Percentiles rank a stretch among this genome's conserved stretches.
Conservation (phyloP, 2,329 filamentous ascomycete species). For the Xylaria sp. region DNA sequence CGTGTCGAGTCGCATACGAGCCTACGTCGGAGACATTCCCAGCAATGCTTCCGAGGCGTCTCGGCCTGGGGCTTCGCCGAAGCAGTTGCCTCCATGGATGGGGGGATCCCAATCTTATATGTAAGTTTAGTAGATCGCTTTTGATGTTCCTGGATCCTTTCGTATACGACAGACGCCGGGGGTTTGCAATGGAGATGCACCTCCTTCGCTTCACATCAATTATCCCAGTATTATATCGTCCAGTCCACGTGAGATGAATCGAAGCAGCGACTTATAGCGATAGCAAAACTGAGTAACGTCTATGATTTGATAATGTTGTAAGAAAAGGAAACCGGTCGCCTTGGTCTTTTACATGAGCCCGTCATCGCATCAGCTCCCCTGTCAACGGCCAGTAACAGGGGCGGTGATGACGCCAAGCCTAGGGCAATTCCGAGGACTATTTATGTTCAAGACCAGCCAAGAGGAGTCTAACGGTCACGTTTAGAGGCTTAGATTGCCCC, state of each 20-base stretch:
- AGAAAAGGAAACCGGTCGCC: neutral
- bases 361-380: neutral
- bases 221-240: neutral
- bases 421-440: neutral
- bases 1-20: constrained; percentile 54
- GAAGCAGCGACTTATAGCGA: neutral
- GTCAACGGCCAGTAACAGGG: neutral
- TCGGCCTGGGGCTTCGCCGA: constrained; percentile 4
- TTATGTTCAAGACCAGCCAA: neutral
- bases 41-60: constrained; percentile 50
- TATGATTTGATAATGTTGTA: neutral
- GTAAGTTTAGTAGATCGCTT: neutral
- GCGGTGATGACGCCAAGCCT: constrained; percentile 27
- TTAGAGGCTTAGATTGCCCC: constrained; percentile 8
- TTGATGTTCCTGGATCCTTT: neutral
- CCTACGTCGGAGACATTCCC: constrained; percentile 56
- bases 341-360: constrained; percentile 10
- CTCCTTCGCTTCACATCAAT: neutral
- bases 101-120: constrained; percentile 14
- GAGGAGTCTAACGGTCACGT: neutral
- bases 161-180: neutral
- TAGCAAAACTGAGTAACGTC: neutral
- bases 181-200: neutral
- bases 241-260: neutral
- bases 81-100: constrained; percentile 5